Percentiles rank a stretch among this genome's conserved stretches.
phyloP scores from a whole-genome alignment of 768 basidiomycete genomes.

The Paxillus rubicundulus region DNA sequence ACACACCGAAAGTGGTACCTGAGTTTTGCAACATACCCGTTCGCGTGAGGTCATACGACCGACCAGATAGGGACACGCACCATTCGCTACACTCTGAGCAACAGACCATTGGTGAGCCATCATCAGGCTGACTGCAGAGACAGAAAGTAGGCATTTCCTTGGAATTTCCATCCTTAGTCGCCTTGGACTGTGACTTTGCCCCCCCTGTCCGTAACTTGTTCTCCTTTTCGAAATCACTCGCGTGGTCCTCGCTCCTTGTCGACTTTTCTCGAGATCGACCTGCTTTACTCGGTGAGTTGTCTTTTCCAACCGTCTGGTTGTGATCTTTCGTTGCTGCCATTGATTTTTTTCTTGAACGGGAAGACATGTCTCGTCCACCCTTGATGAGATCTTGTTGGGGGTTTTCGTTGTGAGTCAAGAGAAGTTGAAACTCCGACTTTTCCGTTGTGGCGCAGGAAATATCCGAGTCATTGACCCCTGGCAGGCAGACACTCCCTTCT shows the following conservation, averaged over 20 bases:
- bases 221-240: constrained; percentile 33
- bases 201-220: constrained; percentile 22
- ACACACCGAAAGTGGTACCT: constrained; percentile 90
- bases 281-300: background rate
- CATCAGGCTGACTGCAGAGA: constrained; percentile 65
- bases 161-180: constrained; percentile 15
- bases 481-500: background rate
- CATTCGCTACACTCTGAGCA: constrained; percentile 73
- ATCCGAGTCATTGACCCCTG: too few relatives aligned
- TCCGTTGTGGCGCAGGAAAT: constrained; percentile 23
- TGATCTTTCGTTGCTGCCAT: constrained; percentile 18
- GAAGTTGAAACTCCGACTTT: constrained; percentile 32
- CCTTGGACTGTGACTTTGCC: constrained; percentile 20
- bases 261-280: constrained; percentile 19
- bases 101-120: constrained; percentile 78
- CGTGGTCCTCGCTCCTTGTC: constrained; percentile 13
- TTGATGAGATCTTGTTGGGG: background rate
- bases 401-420: constrained; percentile 22
- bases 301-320: background rate
- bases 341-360: constrained; percentile 46
- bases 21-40: background rate
- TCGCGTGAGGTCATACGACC: constrained; percentile 3
- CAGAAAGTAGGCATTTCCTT: constrained; percentile 44
- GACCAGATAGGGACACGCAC: constrained; percentile 39
- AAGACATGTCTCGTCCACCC: constrained; percentile 36